Percentiles rank a stretch among this genome's conserved stretches.
Evolutionary conservation across 2,329 filamentous ascomycete species (phyloP).

Genomic region (Fusarium nematophilum): DNA sequence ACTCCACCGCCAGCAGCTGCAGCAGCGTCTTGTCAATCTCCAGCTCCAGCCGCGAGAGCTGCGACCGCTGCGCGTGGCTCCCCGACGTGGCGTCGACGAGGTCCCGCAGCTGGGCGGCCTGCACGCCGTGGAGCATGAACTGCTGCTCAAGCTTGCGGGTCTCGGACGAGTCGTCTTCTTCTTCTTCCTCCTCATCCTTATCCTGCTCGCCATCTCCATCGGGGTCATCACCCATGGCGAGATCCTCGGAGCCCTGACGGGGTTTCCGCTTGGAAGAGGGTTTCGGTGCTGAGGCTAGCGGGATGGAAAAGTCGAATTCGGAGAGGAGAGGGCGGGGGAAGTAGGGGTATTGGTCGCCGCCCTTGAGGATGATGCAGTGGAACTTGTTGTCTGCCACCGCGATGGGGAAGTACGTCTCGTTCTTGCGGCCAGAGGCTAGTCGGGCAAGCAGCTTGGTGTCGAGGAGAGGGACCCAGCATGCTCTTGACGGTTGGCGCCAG

Average conservation of each 20-base stretch:
- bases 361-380: slow-evolving; percentile 99
- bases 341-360: slow-evolving; percentile 91
- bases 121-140: slow-evolving; percentile 79
- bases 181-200: slow-evolving; percentile 47
- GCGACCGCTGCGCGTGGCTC: slow-evolving; percentile 69
- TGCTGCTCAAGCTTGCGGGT: slow-evolving; percentile 79
- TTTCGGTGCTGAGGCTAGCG: slow-evolving; percentile 69
- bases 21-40: slow-evolving; percentile 91
- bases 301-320: slow-evolving; percentile 93
- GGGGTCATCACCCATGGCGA: slow-evolving; percentile 44
- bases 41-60: slow-evolving; percentile 78
- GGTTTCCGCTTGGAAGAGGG: slow-evolving; percentile 49
- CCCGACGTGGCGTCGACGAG: slow-evolving; percentile 73
- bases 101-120: slow-evolving; percentile 80
- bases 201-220: slow-evolving; percentile 48
- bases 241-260: slow-evolving; percentile 46
- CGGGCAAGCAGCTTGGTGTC: slow-evolving; percentile 88
- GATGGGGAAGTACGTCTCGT: slow-evolving; percentile 94
- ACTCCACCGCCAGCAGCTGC: slow-evolving; percentile 90
- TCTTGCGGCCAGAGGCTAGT: slow-evolving; percentile 84
- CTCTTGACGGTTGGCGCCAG: slow-evolving; percentile 88
- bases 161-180: slow-evolving; percentile 57
- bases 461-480: slow-evolving; percentile 90
- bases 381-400: slow-evolving; percentile 92
- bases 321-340: slow-evolving; percentile 90